Evolutionary conservation across 2,329 filamentous ascomycete species (phyloP), one percentile per base, ranked within the genome.

Genomic region (Botrytis fragariae): DNA sequence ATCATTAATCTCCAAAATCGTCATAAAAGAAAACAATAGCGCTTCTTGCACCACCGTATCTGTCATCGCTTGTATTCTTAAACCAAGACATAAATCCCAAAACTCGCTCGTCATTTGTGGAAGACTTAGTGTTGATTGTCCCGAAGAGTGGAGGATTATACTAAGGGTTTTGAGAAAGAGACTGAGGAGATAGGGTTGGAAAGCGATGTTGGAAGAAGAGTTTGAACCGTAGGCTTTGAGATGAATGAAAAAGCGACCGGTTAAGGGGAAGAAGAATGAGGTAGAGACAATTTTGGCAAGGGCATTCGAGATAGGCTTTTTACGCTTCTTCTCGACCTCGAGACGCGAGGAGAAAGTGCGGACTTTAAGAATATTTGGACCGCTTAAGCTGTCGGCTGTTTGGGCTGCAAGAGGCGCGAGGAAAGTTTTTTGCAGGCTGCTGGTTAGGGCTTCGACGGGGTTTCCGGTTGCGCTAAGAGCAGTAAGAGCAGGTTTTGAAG

Each of bases 111-210:
- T 98, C 85, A 98, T 90, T 72, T 93, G 89, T 1, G 92, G 90
- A 0, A 98, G 87, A 1, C 89, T 86, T 0, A 95, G 85, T 0
- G 93, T 95, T 71, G 91, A 90, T 0, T 95, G 93, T 0, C 96
- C 96, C 0, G 93, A 89, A 0, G 95, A 93, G 77, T 97, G 92
- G 63, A 98, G 84, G 48, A 97, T 84, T 12, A 99, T 85, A 1
- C 92, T 92, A 0, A 98, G 86, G 0, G 96, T 99, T 81, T 97
- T 95, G 48, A 98, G 84, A 81, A 94, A 96, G 14, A 94, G 87
- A 0, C 91, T 87, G 0, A 98, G 87, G 9, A 98, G 86, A 74
- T 92, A 88, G 0, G 94, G 91, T 60, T 94, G 89, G 69, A 93
- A 88, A 75, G 94, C 87, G 68, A 94, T 87, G 69, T 90, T 89